These are phyloP conservation scores for Symbiodinium pilosum DNA, from an alignment of 73 alveolate species.

Conservation along the genomic window DNA sequence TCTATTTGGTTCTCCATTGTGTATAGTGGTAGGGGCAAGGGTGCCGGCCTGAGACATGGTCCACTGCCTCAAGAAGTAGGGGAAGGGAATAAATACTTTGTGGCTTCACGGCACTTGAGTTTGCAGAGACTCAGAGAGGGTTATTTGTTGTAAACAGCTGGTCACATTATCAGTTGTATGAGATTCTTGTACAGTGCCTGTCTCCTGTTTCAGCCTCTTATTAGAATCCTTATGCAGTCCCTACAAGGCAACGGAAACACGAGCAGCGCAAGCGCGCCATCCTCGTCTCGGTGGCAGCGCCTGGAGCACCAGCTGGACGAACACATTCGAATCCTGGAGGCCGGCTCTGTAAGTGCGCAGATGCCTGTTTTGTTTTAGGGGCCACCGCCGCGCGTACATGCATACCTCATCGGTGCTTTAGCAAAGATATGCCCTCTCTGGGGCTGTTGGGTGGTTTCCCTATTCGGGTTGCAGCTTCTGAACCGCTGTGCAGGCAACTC, in stretches of 20 bases:
- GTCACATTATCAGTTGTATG: no score
- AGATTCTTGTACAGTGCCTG: no score
- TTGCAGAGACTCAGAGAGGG: neutral
- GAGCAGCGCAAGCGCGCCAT: no score
- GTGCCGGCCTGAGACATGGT: no score
- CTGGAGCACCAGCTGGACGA: constrained; percentile 91
- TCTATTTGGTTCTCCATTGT: no score
- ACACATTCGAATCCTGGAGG: constrained; percentile 72
- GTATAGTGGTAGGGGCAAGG: no score
- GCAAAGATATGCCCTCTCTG: neutral
- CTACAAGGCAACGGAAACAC: neutral
- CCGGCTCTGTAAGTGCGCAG: neutral
- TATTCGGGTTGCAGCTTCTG: neutral
- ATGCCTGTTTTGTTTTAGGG: neutral
- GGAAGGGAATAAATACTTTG: no score
- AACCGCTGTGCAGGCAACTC: constrained; percentile 37
- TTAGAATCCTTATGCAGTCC: neutral
- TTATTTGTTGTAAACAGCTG: no score
- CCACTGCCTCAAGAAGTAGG: no score
- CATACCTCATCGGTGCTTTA: neutral
- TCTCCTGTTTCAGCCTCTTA: no score
- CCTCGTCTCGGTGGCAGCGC: constrained; percentile 60
- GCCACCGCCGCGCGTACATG: no score
- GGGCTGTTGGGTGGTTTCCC: neutral
- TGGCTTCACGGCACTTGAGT: no score